Evolutionary conservation across 805 yeast genomes (phyloP), one percentile per base, ranked within the genome.

Genomic region (Zygotorulaspora chibaensis): DNA sequence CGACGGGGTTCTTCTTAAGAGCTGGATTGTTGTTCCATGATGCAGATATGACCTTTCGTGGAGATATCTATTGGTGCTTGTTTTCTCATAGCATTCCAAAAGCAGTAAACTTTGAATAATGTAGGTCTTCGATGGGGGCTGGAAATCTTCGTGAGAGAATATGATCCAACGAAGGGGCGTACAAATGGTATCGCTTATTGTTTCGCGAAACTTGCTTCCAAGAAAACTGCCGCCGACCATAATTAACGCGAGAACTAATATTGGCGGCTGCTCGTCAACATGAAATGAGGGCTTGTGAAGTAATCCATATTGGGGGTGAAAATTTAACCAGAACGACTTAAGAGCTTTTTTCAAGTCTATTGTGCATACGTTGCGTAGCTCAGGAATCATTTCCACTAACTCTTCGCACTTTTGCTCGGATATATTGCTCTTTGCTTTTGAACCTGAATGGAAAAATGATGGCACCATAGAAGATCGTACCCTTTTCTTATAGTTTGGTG

Each of bases 11-110:
- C 96, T 71, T 53, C 95, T 69, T 40, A 87, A 66, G 35, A 87
- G 66, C 63, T 87, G 96, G 34, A 87, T 81, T 0, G 90, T 81
- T 0, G 95, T 84, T 3, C 93, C 96, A 62, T 87, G 96, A 60
- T 88, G 95, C 16, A 88, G 68, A 63, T 84, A 91, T 0, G 87
- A 85, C 39, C 96, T 66, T 65, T 87, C 96, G 61, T 87, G 96
- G 55, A 85, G 64, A 34, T 69, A 67, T 55, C 96, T 69, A 37
- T 78, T 75, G 0, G 87, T 71, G 54, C 84, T 81, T 48, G 83
- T 75, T 66, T 87, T 85, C 61, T 87, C 96, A 58, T 80, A 82
- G 67, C 82, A 80, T 58, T 87, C 96, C n/a, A 88, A 62, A 51
- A 88, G 61, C 45, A 84, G 63, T 50, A 87, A 70, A 54, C 87